Evolutionary conservation across 2,329 filamentous ascomycete species (phyloP), one percentile per base, ranked within the genome.

Genomic region (Aspergillus fischeri): DNA sequence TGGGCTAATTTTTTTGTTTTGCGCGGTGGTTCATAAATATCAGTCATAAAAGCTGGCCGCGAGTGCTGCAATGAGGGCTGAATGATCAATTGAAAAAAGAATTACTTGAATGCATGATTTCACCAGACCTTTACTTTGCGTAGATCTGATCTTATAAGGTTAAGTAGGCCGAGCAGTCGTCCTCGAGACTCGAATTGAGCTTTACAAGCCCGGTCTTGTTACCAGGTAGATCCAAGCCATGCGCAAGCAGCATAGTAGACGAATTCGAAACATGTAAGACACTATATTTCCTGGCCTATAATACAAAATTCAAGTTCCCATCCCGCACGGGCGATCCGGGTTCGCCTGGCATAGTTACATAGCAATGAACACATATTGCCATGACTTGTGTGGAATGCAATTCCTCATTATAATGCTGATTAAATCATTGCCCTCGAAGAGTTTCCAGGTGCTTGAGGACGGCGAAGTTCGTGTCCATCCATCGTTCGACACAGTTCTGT

Each of bases 401-500:
- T 21, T 42, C 51, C 57, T 50, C 6, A 56, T 49, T n/a, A 4
- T 24, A 54, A 57, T 17, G 25, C 25, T 44, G 10, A 28, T 42
- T 27, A 52, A 53, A 38, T 63, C 65, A 75, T 61, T 75, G 70
- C 38, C 73, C 72, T 60, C 83, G 77, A 75, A 90, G 76, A 60
- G 75, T 83, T 73, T 94, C 87, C 69, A 97, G 78, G 73, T 97
- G 89, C 80, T 87, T 88, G 75, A 97, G 80, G n/a, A 96, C 89
- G 53, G 91, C 80, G 63, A 90, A 77, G 77, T 93, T 94, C 61
- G 92, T 84, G 75, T 99, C 94, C 78, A 97, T 83, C 77, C 95
- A 97, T 56, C 94, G 83, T 69, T 96, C 90, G 56, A 97, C 92
- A 71, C 94, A 99, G 80, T 96, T 97, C 73, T 87, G 81, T 73